Conservation (phyloP, 306 rosid species). For the Vigna radiata region DNA sequence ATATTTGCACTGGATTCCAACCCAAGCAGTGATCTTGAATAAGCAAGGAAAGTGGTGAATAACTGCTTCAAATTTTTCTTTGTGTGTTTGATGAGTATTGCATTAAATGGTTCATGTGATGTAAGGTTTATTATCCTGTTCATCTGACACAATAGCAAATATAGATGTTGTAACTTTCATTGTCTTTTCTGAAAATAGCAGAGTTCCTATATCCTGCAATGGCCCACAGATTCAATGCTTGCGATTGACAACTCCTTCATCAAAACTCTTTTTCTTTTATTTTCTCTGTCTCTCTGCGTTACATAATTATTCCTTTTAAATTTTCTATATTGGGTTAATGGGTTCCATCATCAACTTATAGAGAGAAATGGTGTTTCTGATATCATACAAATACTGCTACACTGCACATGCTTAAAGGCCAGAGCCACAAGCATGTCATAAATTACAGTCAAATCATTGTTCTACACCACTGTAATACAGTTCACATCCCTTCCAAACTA, state of each 20-base stretch:
- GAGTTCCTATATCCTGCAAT: slow-evolving; percentile 16
- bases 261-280: slow-evolving; percentile 23
- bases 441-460: slow-evolving; percentile 37
- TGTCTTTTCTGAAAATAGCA: slow-evolving; percentile 40
- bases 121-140: slow-evolving; percentile 35
- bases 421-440: slow-evolving; percentile 35
- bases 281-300: background rate
- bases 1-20: slow-evolving; percentile 4
- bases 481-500: too few relatives aligned
- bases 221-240: slow-evolving; percentile 57
- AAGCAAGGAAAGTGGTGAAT: slow-evolving; percentile 23
- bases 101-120: slow-evolving; percentile 38
- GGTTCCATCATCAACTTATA: slow-evolving; percentile 44
- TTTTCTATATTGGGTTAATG: slow-evolving; percentile 40
- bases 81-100: slow-evolving; percentile 26
- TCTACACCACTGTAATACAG: slow-evolving; percentile 29
- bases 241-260: slow-evolving; percentile 46
- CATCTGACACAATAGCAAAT: slow-evolving; percentile 33
- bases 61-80: slow-evolving; percentile 8
- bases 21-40: background rate
- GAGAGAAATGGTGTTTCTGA: background rate
- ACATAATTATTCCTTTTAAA: slow-evolving; percentile 43
- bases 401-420: slow-evolving; percentile 61
- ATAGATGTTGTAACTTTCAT: slow-evolving; percentile 19
- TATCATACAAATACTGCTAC: slow-evolving; percentile 40